Base-by-base conservation (phyloP, 306 rosid species). In the Vachellia collinsii region DNA sequence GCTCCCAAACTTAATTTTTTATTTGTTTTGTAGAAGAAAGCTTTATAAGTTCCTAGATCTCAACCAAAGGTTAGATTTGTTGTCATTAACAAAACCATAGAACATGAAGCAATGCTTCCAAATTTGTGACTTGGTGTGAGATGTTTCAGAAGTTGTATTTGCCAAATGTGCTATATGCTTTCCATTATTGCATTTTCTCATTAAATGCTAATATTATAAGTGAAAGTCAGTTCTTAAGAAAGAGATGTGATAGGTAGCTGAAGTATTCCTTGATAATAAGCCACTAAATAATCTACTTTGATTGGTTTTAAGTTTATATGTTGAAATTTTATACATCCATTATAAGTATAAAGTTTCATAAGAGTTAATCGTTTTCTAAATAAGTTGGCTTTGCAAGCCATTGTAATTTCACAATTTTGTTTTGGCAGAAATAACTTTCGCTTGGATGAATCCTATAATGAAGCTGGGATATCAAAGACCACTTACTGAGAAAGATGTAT, bases 361-460 rank as follows among this genome's bases (percentile, higher is more conserved):
- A 47, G 46, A 69, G 73, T 72, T 62, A 58, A 73, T 74, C 43
- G 58, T 66, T 76, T 41, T 50, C n/a, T 76, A 61, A 42, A 69
- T 61, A 25, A 47, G 74, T 53, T 76, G 61, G 42, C 29, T 44
- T 69, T 66, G 61, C 69, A 86, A 74, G 79, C 53, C 78, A 65
- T 76, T 72, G 68, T 75, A 22, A 63, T 61, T 70, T 16, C 77
- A 44, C 86, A 56, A 65, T 72, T 65, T 78, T 54, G 62, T 56
- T 72, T 72, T 79, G 46, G 68, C 91, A 94, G 98, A 11, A 56
- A 87, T 80, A 58, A 5, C 76, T 68, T 94, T 94, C 88, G 59
- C 93, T 41, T 94, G 98, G 98, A 88, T 94, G 92, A 88, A 90
- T 85, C 90, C 97, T 54, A 67, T 92, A 53, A 89, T 94, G 98